Base-by-base conservation (phyloP, 345 rosid genomes). In the Lepidium aucheri region DNA sequence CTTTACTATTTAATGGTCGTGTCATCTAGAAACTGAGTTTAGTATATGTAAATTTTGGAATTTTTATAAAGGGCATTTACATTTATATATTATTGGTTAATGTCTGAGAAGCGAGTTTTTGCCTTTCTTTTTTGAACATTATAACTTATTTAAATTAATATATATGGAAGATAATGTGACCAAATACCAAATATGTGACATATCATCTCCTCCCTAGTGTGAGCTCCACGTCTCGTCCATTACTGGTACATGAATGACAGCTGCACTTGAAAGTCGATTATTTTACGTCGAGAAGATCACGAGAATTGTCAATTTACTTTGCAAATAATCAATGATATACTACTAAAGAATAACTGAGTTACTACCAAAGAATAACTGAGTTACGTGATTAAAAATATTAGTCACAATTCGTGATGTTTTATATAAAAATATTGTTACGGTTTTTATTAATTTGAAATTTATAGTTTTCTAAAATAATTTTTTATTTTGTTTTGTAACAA, bases 1-100 rank as follows among this genome's bases (percentile, higher is more conserved):
- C 7, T 52, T 12, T 41, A 42, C 4, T 44, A 40, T 11, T 60
- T n/a, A n/a, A 41, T 51, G 52, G 53, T 60, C 60, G 30, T 69
- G 52, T 40, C 60, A 42, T 69, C 74, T 60, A 60, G 61, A 69
- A 69, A 33, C 67, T 18, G 20, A 38, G 4, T 56, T 24, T 24
- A 24, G 12, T 18, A 11, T 17, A 34, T 12, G 28, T 14, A 54
- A 16, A 16, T 24, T 2, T 24, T 24, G 26, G 26, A 24, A 24
- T 1, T 24, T 24, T 24, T 24, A 24, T 24, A 24, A 24, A 24
- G 26, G 26, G 26, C 26, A 24, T 24, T 24, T 24, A 24, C 26
- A 24, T 24, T 24, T 3, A 24, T 54, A 54, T 35, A 15, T 18
- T 43, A 9, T 34, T 20, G 14, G 32, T 41, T 17, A 4, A 26